Conservation (phyloP, 208 protist genomes). For the Trypanosoma rangeli region DNA sequence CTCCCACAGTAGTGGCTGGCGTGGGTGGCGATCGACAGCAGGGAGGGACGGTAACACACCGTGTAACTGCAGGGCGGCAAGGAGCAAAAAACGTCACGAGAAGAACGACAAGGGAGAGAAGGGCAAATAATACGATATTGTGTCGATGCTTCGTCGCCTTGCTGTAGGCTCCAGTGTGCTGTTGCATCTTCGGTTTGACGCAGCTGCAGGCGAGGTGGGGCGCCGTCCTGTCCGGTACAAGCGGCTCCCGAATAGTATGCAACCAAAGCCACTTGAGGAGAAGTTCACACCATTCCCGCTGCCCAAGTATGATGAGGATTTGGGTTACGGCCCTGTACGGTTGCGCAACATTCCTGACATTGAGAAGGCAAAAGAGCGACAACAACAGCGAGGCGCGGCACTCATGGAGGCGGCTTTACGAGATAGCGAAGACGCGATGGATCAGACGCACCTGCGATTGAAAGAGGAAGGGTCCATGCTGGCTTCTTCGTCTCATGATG, state of each 20-base stretch:
- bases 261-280: constrained; percentile 47
- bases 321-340: constrained; percentile 81
- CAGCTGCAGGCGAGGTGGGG: not conserved
- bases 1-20: not conserved
- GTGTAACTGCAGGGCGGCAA: not conserved
- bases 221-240: constrained; percentile 18
- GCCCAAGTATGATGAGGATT: constrained; percentile 69
- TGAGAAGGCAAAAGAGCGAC: constrained; percentile 35
- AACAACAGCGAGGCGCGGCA: constrained; percentile 28
- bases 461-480: not conserved
- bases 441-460: not conserved
- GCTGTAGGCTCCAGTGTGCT: constrained; percentile 8
- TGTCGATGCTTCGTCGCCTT: constrained; percentile 25
- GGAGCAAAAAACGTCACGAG: not conserved
- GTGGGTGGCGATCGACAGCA: not conserved
- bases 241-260: constrained; percentile 65
- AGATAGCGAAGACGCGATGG: not conserved
- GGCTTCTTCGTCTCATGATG: not conserved
- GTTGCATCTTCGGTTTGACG: constrained; percentile 27
- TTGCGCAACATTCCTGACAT: constrained; percentile 81
- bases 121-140: not conserved
- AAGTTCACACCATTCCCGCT: constrained; percentile 87
- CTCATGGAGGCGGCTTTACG: constrained; percentile 10
- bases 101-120: not conserved
- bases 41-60: not conserved